These are phyloP conservation scores for Euclidium syriacum DNA, from an alignment of 345 rosid species.

Conservation along the genomic window DNA sequence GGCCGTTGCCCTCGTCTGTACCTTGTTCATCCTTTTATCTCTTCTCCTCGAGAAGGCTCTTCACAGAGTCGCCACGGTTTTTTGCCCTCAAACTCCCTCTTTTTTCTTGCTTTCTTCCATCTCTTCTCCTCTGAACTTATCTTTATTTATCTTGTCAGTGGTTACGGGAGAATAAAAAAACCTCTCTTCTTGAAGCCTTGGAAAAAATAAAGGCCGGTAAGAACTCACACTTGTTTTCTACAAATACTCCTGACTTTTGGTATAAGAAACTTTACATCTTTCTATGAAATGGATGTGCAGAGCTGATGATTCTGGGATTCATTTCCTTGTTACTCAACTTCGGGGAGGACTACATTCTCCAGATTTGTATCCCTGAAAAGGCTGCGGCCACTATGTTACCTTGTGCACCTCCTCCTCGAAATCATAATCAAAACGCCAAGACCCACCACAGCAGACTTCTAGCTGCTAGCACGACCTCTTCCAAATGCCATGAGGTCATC, in stretches of 20 bases:
- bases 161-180: conserved; percentile 71
- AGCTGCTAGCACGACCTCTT: conserved; percentile 1
- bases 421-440: conserved; percentile 4
- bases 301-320: conserved; percentile 85
- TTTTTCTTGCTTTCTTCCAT: not conserved
- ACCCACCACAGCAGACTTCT: conserved; percentile 18
- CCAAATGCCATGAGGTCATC: conserved; percentile 4
- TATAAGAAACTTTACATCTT: not conserved
- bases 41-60: conserved; percentile 56
- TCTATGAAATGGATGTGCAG: conserved; percentile 37
- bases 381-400: conserved; percentile 68
- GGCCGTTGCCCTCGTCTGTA: conserved; percentile 75
- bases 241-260: not conserved
- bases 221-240: conserved; percentile 6
- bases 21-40: conserved; percentile 71
- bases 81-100: too few relatives aligned
- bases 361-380: conserved; percentile 54
- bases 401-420: conserved; percentile 33
- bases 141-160: conserved; percentile 40
- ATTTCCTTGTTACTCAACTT: conserved; percentile 76
- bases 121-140: not conserved
- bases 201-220: conserved; percentile 76
- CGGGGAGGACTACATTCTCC: conserved; percentile 51
- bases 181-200: conserved; percentile 68
- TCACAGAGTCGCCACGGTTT: conserved; percentile 63